These are phyloP conservation scores for Escovopsis sp. DNA, from an alignment of 2,329 filamentous ascomycete genomes.

Conservation along the genomic window DNA sequence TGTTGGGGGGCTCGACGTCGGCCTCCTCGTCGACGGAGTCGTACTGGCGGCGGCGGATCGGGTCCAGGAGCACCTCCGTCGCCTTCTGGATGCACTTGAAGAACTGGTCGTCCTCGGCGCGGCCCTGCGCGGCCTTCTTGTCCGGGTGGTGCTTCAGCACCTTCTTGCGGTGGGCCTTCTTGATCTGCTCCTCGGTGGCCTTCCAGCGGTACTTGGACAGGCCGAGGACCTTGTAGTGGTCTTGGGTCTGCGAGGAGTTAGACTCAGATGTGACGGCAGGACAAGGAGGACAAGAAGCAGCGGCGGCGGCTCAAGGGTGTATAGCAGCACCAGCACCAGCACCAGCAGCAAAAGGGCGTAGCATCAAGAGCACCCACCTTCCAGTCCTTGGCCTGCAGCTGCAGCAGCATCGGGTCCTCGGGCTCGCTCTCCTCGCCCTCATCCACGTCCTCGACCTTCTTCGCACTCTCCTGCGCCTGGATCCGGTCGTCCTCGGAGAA, in stretches of 20 bases:
- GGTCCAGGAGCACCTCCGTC: constrained; percentile 83
- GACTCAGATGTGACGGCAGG: too few relatives aligned
- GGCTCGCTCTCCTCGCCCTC: constrained; percentile 83
- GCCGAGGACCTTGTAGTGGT: constrained; percentile 94
- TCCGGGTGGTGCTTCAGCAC: constrained; percentile 97
- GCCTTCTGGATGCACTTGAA: constrained; percentile 99
- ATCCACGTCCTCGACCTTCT: constrained; percentile 88
- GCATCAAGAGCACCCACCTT: constrained; percentile 55
- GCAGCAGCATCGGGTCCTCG: constrained; percentile 84
- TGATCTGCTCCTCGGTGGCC: constrained; percentile 96
- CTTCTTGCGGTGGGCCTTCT: constrained; percentile 98
- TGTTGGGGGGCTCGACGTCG: constrained; percentile 79
- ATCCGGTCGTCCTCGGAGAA: constrained; percentile 98
- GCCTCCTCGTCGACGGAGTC: constrained; percentile 93
- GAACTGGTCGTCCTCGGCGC: constrained; percentile 87
- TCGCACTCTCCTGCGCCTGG: constrained; percentile 84
- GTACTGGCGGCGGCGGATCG: constrained; percentile 82
- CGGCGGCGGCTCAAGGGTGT: too few relatives aligned
- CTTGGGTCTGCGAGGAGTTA: constrained; percentile 53
- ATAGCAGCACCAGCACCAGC: too few relatives aligned
- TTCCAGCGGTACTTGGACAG: constrained; percentile 82
- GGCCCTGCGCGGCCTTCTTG: constrained; percentile 88
- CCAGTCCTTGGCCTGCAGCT: constrained; percentile 96
- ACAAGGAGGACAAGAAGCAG: too few relatives aligned
- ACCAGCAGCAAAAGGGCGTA: too few relatives aligned